Base-by-base conservation (phyloP, 495 filamentous ascomycete genomes). In the Emericellopsis terricola region DNA sequence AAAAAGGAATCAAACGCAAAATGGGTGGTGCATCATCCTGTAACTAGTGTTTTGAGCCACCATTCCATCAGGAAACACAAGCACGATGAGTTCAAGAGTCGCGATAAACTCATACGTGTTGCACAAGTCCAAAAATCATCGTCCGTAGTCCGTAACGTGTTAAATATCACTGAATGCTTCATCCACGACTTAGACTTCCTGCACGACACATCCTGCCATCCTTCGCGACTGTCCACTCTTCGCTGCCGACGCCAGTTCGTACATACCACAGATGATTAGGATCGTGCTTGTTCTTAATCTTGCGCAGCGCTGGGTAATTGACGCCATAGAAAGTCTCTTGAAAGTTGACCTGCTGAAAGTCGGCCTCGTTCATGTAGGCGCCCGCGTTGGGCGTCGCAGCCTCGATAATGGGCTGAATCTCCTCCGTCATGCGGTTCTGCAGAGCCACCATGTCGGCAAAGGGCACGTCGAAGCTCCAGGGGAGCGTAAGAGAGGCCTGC, bases 241-340 rank as follows among this genome's bases (percentile, higher is more conserved):
- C 37, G 10, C 37, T 39, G 20, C 37, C 37, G 15, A 39, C 30
- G 6, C 14, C 31, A 1, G 20, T 24, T 4, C 30, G n/a, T 15
- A 21, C 27, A 13, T 40, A 69, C 31, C 71, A 65, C 2, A 65
- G 20, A 24, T 45, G 41, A 8, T 48, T 47, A 0, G 66, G 63
- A 40, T 73, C 67, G 33, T 54, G 62, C 34, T 52, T 59, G 19
- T 53, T 40, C 55, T 71, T 73, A 26, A 69, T 55, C n/a, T 38
- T 13, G 11, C 51, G 39, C 17, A 71, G 41, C 8, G 36, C 42
- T 0, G 38, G 35, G 36, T 65, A 69, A 24, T 56, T 59, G 1
- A 9, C 32, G 5, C 69, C 68, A 30, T 57, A 73, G 15, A 49
- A 49, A 15, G 11, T 38, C 15, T 43, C 19, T 37, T 52, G 29